Percentiles rank a stretch among this genome's conserved stretches.
Evolutionary conservation across 805 yeast genomes (phyloP).

Genomic region (Teunomyces atbi): DNA sequence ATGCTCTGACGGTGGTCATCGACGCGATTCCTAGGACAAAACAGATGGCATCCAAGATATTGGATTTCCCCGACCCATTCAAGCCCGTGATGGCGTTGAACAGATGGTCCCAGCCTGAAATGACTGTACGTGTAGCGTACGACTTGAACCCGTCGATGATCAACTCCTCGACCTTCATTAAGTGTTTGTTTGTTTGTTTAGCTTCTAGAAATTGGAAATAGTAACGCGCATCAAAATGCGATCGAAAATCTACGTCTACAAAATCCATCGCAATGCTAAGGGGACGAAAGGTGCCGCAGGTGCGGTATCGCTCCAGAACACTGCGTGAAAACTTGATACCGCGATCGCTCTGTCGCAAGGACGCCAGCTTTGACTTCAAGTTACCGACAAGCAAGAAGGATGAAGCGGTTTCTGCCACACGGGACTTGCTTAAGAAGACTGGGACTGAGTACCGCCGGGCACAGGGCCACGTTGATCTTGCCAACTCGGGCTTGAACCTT

Average conservation of each 20-base stretch:
- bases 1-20: constrained; percentile 93
- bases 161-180: constrained; percentile 91
- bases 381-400: not conserved
- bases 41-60: constrained; percentile 94
- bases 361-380: not conserved
- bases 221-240: not conserved
- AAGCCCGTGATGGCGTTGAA: constrained; percentile 97
- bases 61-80: constrained; percentile 97
- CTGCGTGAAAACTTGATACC: constrained; percentile 3
- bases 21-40: constrained; percentile 96
- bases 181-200: not conserved
- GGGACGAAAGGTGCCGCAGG: not conserved
- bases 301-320: not conserved
- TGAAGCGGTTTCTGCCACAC: not conserved
- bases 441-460: constrained; percentile 4
- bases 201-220: too few relatives aligned
- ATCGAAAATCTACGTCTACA: too few relatives aligned
- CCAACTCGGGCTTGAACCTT: constrained; percentile 21
- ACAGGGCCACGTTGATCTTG: constrained; percentile 19
- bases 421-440: constrained; percentile 1
- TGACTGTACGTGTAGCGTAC: constrained; percentile 94
- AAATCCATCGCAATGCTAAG: not conserved
- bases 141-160: constrained; percentile 98
- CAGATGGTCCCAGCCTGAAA: constrained; percentile 92
- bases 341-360: not conserved